These are phyloP conservation scores for Caryopteris hybrid DNA, from an alignment of 305 asterid genomes.

Conservation along the genomic window DNA sequence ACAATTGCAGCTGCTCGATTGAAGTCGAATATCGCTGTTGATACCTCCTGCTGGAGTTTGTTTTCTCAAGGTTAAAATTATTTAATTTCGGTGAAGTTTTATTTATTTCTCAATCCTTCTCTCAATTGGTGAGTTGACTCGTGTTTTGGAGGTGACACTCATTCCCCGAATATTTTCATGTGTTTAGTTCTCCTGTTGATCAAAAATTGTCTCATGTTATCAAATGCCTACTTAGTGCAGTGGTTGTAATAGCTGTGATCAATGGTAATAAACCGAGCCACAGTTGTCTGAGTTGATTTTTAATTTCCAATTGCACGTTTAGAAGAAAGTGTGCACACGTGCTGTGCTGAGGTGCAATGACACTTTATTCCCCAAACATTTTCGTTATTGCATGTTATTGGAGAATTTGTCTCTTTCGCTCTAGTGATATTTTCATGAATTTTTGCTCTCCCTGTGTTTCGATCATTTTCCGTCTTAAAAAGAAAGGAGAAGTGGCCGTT, in stretches of 20 bases:
- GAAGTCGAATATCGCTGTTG: slow-evolving; percentile 46
- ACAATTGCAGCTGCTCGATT: slow-evolving; percentile 52
- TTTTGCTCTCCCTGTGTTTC: not conserved
- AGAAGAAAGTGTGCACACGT: too few relatives aligned
- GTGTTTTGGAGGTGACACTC: not conserved
- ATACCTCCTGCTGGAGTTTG: slow-evolving; percentile 50
- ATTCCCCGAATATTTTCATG: not conserved
- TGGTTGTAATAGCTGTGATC: too few relatives aligned
- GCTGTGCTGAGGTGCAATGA: too few relatives aligned
- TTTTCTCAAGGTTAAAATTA: slow-evolving; percentile 44
- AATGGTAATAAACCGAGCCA: not conserved
- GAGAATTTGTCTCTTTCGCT: too few relatives aligned
- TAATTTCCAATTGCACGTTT: not conserved
- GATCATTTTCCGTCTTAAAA: not conserved
- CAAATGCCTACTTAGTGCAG: not conserved
- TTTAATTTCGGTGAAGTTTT: not conserved
- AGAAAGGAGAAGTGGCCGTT: not conserved
- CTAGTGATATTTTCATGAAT: not conserved
- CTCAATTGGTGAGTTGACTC: not conserved
- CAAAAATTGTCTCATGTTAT: not conserved
- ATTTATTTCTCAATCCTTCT: not conserved
- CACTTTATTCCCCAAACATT: too few relatives aligned
- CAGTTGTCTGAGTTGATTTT: not conserved
- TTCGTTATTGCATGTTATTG: too few relatives aligned
- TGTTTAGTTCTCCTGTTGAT: not conserved